A percentile compares a stretch with the other conserved stretches of the same genome.
These are phyloP conservation scores for Citrus trifoliata DNA, from an alignment of 345 rosid species.

Conservation along the genomic window DNA sequence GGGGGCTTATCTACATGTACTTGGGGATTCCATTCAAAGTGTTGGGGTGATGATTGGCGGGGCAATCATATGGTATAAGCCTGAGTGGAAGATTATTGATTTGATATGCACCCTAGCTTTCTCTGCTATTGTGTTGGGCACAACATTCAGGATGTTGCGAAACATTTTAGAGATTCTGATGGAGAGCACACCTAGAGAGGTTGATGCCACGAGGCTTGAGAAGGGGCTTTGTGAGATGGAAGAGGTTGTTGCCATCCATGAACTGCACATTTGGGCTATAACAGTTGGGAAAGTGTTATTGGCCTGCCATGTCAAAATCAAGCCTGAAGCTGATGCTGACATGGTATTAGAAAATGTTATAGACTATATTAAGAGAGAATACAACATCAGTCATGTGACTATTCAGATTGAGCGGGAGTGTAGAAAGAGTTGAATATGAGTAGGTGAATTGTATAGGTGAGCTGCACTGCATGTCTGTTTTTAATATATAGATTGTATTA, in stretches of 20 bases:
- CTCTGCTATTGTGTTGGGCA: conserved; percentile 47
- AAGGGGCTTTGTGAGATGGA: conserved; percentile 70
- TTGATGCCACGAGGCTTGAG: conserved; percentile 62
- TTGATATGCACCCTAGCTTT: conserved; percentile 64
- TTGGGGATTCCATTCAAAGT: conserved; percentile 76
- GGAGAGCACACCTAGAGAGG: conserved; percentile 78
- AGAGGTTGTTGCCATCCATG: conserved; percentile 66
- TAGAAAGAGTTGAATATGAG: neutral
- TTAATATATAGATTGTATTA: no score
- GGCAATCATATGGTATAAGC: conserved; percentile 64
- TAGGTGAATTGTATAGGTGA: neutral
- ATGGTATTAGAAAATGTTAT: conserved; percentile 52
- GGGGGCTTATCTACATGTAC: conserved; percentile 68
- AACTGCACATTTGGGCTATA: conserved; percentile 75
- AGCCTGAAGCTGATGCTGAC: conserved; percentile 56
- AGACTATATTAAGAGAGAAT: conserved; percentile 50
- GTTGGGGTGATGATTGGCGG: conserved; percentile 77
- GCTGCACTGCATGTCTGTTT: neutral
- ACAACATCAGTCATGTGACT: conserved; percentile 65
- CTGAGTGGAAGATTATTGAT: conserved; percentile 69
- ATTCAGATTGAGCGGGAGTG: conserved; percentile 59
- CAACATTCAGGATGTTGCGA: conserved; percentile 61
- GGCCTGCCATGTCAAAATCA: conserved; percentile 65
- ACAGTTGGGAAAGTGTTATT: conserved; percentile 66
- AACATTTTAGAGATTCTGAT: conserved; percentile 66